Evolutionary conservation across 768 basidiomycete species (phyloP), one percentile per base, ranked within the genome.

Genomic region (Trametes cubensis): DNA sequence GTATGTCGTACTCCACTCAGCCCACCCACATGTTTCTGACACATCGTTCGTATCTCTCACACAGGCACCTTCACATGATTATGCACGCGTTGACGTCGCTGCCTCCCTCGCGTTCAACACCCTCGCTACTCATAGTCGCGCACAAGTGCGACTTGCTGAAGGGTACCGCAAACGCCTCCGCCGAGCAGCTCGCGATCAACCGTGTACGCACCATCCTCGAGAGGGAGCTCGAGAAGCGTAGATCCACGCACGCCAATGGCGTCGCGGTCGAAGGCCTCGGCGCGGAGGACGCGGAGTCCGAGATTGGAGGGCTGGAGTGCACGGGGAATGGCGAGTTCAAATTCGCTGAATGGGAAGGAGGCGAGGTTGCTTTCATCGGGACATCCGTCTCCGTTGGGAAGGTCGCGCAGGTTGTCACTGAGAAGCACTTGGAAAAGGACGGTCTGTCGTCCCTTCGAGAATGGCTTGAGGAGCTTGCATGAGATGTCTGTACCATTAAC

Each of bases 261-360:
- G 81, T 94, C 14, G 84, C 83, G 4, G 77, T 94, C 7, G 92
- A 92, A 71, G 84, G 86, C 40, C 74, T 94, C 3, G 92, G 90
- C 2, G 87, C 78, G 11, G 89, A 91, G 58, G 88, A 83, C 7
- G 72, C 75, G 21, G 73, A 73, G 21, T 77, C 83, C 4, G 89
- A 90, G 53, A 75, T 89, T 74, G 90, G 88, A 39, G 91, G 92
- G 0, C 73, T 94, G 57, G 90, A 93, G 51, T 90, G 88, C 69
- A 80, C 75, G 56, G 77, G 78, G 26, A 81, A 79, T 15, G 81
- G 80, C 0, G 64, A 75, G 20, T 94, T 94, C 78, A 86, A 78
- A 66, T 94, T 94, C 68, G 80, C 80, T 3, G 85, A 88, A 45
- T 94, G 92, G 92, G 92, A 93, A 66, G 92, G 90, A 2, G 92